Percentiles rank a stretch among this genome's conserved stretches.
Evolutionary conservation across 2,329 filamentous ascomycete genomes (phyloP).

Genomic region (Eutypa lata): DNA sequence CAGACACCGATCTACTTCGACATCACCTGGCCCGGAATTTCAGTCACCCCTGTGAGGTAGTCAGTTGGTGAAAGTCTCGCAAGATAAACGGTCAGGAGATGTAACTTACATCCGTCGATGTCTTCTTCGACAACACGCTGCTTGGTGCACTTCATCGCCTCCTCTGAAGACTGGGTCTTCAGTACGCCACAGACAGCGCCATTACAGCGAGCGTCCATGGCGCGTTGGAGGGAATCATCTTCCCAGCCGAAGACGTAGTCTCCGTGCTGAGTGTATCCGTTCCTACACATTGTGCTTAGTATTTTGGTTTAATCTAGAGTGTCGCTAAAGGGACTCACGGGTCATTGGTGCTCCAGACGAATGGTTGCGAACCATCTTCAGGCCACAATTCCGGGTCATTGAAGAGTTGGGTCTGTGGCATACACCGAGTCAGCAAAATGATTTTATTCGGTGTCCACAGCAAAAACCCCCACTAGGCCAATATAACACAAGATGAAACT

Average conservation of each 20-base stretch:
- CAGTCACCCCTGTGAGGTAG: slow-evolving; percentile 15
- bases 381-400: slow-evolving; percentile 24
- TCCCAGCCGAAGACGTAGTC: slow-evolving; percentile 43
- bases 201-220: slow-evolving; percentile 38
- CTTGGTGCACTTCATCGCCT: slow-evolving; percentile 23
- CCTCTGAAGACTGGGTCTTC: slow-evolving; percentile 20
- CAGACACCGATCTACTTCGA: slow-evolving; percentile 3
- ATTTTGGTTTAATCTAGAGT: not conserved
- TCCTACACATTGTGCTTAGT: slow-evolving; percentile 5
- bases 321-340: slow-evolving; percentile 9
- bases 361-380: slow-evolving; percentile 28
- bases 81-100: not conserved
- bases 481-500: not conserved
- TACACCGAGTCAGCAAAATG: slow-evolving; percentile 3
- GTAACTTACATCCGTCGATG: slow-evolving; percentile 27
- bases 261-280: slow-evolving; percentile 28
- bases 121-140: slow-evolving; percentile 17
- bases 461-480: not conserved
- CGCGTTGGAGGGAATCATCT: slow-evolving; percentile 37
- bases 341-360: slow-evolving; percentile 26
- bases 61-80: slow-evolving; percentile 5
- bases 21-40: slow-evolving; percentile 21
- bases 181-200: slow-evolving; percentile 21
- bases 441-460: not conserved
- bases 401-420: slow-evolving; percentile 19